Conservation (phyloP, 768 basidiomycete genomes). For the Termitomyces sp. region DNA sequence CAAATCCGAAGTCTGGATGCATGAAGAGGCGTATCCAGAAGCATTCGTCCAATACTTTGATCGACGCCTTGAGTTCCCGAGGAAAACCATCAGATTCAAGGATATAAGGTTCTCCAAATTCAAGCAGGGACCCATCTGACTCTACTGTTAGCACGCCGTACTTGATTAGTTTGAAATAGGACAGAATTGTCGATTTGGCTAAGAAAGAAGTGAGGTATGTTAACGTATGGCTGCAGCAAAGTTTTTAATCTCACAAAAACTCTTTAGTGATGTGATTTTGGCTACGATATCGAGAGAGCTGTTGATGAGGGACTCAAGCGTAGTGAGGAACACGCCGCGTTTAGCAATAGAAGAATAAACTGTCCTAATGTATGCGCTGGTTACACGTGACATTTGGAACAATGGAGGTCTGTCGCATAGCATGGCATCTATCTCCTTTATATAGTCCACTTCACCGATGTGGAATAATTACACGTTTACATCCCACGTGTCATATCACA, state of each 20-base stretch:
- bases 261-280: background rate
- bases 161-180: conserved; percentile 3
- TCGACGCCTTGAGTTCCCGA: conserved; percentile 2
- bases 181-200: conserved; percentile 8
- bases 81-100: conserved; percentile 4
- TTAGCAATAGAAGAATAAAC: conserved; percentile 4
- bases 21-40: conserved; percentile 11
- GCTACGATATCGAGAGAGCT: background rate
- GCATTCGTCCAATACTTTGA: conserved; percentile 11
- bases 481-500: background rate
- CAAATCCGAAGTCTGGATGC: conserved; percentile 13
- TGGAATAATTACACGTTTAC: background rate
- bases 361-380: conserved; percentile 8
- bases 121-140: background rate
- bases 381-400: conserved; percentile 3
- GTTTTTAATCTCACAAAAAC: background rate
- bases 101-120: conserved; percentile 6
- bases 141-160: conserved; percentile 6
- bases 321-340: background rate
- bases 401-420: background rate
- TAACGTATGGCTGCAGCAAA: background rate
- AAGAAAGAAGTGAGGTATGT: background rate
- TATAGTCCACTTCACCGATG: background rate
- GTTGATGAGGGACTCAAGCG: conserved; percentile 6
- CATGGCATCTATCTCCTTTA: background rate